Evolutionary conservation across 208 protist species (phyloP), one percentile per base, ranked within the genome.

Genomic region (Vickermania spadyakhi): DNA sequence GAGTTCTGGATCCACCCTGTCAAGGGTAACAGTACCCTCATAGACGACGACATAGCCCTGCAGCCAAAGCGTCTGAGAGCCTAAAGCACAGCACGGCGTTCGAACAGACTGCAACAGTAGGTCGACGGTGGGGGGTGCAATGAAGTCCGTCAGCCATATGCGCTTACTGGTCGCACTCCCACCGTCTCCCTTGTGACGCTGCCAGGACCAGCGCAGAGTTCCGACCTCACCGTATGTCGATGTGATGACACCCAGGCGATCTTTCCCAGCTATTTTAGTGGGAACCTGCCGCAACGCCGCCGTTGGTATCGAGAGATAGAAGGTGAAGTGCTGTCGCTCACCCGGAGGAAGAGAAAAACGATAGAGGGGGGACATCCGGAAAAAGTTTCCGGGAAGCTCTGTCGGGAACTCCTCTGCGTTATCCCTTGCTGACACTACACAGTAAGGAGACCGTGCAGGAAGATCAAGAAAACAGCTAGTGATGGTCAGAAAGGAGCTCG

Each of bases 131-230:
- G 77, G 22, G 30, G 72, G 67, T 0, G 60, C 53, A 18, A 58
- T 52, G 5, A 85, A 57, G 28, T 66, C 30, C 49, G 45, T 52
- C 26, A 85, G 50, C 5, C 49, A 61, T 29, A 90, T 45, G 42
- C 52, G 56, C 42, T 66, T 64, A 31, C 66, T 79, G 23, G 64
- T 59, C 25, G 66, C 73, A 21, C 52, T 61, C 45, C 78, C 82
- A 51, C 73, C 68, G 52, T 89, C 82, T 5, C 82, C 76, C 53
- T 79, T 81, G 3, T 62, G 52, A 25, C 70, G 70, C 18, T 65
- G 56, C 84, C 80, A 85, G 26, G 56, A 52, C 79, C 79, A 86
- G 36, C 62, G 72, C 11, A 86, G 70, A 22, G 72, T 52, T 1
- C 84, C 84, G 30, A 87, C 57, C 50, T 70, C 72, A n/a, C 55